Evolutionary conservation across 2,329 filamentous ascomycete species (phyloP), one percentile per base, ranked within the genome.

Genomic region (Colletotrichum higginsianum): DNA sequence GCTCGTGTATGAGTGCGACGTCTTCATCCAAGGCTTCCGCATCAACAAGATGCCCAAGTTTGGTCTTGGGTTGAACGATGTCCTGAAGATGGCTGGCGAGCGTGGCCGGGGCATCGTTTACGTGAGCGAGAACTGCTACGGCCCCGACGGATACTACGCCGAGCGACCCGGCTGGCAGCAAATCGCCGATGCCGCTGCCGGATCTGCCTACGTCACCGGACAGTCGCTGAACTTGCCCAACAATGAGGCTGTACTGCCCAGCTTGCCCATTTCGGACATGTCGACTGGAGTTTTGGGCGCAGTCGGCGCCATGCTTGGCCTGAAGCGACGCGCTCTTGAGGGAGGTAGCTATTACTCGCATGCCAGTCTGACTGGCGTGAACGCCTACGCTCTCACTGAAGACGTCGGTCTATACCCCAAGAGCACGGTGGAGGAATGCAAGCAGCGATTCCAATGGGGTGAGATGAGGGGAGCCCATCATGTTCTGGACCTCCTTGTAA

Each of bases 21-120:
- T 89, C 46, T 85, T 89, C 68, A 77, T 89, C 26, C 85, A 88
- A 70, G 87, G 88, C 35, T 90, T 86, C 79, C 81, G 87, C 11
- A 81, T 82, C 11, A 82, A 82, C 8, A 80, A 81, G 12, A 79
- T 89, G 58, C 79, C 80, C 46, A 79, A 80, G 35, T 80, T 79
- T n/a, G 84, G 84, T 0, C 79, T 85, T 18, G 81, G 84, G 0
- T 77, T 83, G 3, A 75, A 84, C 12, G 80, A 79, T 35, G 38
- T 86, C 40, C 77, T 84, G 9, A 79, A 77, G 57, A 78, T 84
- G 74, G 85, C 79, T 2, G 67, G 67, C 13, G 62, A 70, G 16
- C 67, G 67, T 9, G 67, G 67, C 6, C 62, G 67, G 15, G 67
- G 67, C 12, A 70, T 70, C 9, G 67, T 70, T 2, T 66, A 70